These are phyloP conservation scores for Melampsora occidentalis DNA, from an alignment of 1,284 basidiomycete species.

Conservation along the genomic window DNA sequence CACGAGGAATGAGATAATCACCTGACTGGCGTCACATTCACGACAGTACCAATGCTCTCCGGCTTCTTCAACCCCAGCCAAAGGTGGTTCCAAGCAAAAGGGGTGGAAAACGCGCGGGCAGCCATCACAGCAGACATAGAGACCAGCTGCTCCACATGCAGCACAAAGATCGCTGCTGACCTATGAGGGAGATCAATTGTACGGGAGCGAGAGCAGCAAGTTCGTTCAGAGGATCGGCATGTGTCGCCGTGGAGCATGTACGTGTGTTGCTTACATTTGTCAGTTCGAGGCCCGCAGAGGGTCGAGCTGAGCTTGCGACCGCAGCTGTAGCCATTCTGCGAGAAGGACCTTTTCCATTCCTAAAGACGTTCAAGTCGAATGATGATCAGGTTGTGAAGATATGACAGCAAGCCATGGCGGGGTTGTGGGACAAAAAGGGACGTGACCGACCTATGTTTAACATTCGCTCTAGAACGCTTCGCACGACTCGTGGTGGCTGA, in stretches of 20 bases:
- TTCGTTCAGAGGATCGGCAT: not conserved
- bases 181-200: not conserved
- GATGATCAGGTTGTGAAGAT: not conserved
- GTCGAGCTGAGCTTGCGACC: not conserved
- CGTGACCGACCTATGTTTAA: conserved; percentile 10
- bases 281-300: not conserved
- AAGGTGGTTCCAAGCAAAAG: conserved; percentile 20
- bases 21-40: conserved; percentile 18
- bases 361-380: not conserved
- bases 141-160: conserved; percentile 15
- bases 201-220: not conserved
- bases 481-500: not conserved
- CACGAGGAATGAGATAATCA: not conserved
- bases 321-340: conserved; percentile 4
- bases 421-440: not conserved
- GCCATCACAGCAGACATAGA: conserved; percentile 23
- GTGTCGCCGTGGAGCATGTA: not conserved
- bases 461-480: conserved; percentile 8
- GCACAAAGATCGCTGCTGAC: conserved; percentile 10
- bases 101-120: conserved; percentile 22
- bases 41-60: conserved; percentile 15
- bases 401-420: not conserved
- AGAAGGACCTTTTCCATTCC: conserved; percentile 3
- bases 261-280: not conserved
- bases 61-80: conserved; percentile 12